Base-by-base conservation (phyloP, 139 green algal genomes). In the Chlorella sp. region DNA sequence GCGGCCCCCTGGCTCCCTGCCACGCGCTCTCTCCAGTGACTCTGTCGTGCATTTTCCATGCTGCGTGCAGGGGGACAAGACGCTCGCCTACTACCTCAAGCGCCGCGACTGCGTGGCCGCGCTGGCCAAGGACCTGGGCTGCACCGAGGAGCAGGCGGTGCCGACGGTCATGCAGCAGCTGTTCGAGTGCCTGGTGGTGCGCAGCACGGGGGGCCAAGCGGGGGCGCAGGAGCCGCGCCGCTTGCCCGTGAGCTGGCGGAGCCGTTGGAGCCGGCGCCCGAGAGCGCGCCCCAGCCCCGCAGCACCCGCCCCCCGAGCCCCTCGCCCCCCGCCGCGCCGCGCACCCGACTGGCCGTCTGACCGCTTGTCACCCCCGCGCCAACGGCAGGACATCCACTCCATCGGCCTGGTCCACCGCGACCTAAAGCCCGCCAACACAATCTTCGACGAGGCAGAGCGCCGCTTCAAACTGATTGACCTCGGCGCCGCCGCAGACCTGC, bases 391-490 rank as follows among this genome's bases (percentile, higher is more conserved):
- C 11, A 82, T 98, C 61, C 94, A 98, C 71, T 73, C 46, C 27
- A 90, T 88, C 0, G 94, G 93, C 17, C 78, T 98, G 33, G 90
- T 98, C n/a, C 94, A 98, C 87, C 86, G 94, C 14, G 94, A 98
- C 74, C 82, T 98, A 41, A 98, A 98, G 87, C 94, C 93, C 27
- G 75, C 88, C 35, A 98, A 98, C 83, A 87, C 97, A 66, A 90
- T 98, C 60, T 87, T 95, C 46, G 82, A 82, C 17, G 91, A 96
- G 56, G 11, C 60, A 9, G 55, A 77, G 23, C 72, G 64, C 42
- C 59, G 77, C 64, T 89, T 90, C 76, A 86, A 97, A 83, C 83
- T 94, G 33, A 93, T 94, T 56, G 90, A 94, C 79, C 79, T 94
- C 55, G 90, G 90, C 1, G 90, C 90, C 11, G 85, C 81, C 55